Percentiles rank a stretch among this genome's conserved stretches.
These are phyloP conservation scores for Brachypodium distachyon DNA, from an alignment of 202 grass and related monocot genomes.

Conservation along the genomic window DNA sequence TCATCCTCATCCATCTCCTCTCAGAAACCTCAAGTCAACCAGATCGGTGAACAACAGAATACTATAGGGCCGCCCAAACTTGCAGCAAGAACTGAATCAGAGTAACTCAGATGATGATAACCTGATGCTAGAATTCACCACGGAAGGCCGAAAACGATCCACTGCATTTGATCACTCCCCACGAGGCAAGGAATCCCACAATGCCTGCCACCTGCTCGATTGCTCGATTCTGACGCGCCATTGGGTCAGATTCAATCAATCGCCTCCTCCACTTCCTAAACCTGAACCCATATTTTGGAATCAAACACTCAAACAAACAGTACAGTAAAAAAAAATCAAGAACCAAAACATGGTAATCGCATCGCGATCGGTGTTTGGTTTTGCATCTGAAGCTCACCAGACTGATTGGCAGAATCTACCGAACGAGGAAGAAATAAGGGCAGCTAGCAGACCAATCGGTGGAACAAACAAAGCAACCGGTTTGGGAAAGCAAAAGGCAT, in stretches of 20 bases:
- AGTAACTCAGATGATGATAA: background rate
- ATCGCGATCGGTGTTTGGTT: background rate
- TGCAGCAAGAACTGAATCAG: background rate
- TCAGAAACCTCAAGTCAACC: background rate
- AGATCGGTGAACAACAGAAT: background rate
- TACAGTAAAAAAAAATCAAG: background rate
- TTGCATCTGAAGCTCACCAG: background rate
- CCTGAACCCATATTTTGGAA: background rate
- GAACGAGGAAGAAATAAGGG: background rate
- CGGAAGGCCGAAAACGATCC: background rate
- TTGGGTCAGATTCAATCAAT: constrained; percentile 5
- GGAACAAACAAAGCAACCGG: background rate
- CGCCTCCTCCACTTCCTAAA: background rate
- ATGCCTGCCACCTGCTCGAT: background rate
- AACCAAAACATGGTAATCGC: background rate
- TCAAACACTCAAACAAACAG: background rate
- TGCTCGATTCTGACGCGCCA: background rate
- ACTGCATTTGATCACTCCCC: constrained; percentile 3
- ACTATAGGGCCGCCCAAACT: background rate
- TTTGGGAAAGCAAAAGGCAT: background rate
- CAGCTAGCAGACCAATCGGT: background rate
- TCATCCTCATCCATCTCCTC: constrained; percentile 63
- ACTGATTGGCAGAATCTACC: background rate
- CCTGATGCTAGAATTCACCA: background rate
- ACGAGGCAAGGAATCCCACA: background rate